Evolutionary conservation across 2,329 filamentous ascomycete genomes (phyloP).

Genomic region (Botrytis cinerea): DNA sequence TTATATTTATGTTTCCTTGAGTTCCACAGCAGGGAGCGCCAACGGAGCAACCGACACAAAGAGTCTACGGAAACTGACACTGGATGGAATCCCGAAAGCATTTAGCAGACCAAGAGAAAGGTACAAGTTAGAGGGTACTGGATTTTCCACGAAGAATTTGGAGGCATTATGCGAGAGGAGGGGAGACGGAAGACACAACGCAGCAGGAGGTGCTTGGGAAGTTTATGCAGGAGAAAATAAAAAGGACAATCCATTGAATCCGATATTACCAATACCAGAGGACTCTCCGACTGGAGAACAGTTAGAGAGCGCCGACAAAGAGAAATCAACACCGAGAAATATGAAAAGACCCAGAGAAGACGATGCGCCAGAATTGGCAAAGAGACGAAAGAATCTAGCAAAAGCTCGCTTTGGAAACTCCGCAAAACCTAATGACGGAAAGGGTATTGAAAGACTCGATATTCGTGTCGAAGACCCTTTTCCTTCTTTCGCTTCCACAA

Average conservation of each 20-base stretch:
- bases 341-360: slow-evolving; percentile 38
- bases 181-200: slow-evolving; percentile 69
- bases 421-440: slow-evolving; percentile 56
- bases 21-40: slow-evolving; percentile 57
- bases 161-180: slow-evolving; percentile 67
- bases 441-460: slow-evolving; percentile 63
- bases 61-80: slow-evolving; percentile 68
- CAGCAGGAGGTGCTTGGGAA: slow-evolving; percentile 75
- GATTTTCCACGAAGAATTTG: slow-evolving; percentile 70
- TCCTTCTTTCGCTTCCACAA: slow-evolving; percentile 39
- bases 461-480: slow-evolving; percentile 61
- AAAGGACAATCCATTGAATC: slow-evolving; percentile 53
- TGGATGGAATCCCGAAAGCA: slow-evolving; percentile 80
- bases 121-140: slow-evolving; percentile 68
- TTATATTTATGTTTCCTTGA: slow-evolving; percentile 66
- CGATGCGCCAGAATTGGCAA: slow-evolving; percentile 46
- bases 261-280: slow-evolving; percentile 41
- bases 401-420: slow-evolving; percentile 70
- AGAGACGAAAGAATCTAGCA: slow-evolving; percentile 63
- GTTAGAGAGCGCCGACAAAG: slow-evolving; percentile 32
- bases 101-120: slow-evolving; percentile 73
- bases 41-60: slow-evolving; percentile 52
- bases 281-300: slow-evolving; percentile 22
- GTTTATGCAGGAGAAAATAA: slow-evolving; percentile 67
- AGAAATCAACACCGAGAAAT: slow-evolving; percentile 24